phyloP scores from a whole-genome alignment of 2,329 filamentous ascomycete species.

The Dactylellina sp. region DNA sequence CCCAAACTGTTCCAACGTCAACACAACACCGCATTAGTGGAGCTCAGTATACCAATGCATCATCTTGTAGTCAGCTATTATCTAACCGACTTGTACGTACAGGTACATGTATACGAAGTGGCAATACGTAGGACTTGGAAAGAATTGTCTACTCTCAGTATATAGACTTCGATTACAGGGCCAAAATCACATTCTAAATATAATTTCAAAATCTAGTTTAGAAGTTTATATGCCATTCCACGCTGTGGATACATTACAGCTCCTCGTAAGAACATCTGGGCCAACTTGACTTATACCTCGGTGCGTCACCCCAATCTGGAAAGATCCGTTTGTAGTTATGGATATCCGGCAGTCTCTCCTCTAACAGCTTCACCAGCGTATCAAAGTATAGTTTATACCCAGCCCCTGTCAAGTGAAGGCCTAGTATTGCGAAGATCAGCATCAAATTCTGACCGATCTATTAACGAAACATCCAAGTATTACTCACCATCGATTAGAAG shows the following conservation, averaged over 20 bases:
- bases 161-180: no score
- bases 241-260: no score
- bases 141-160: no score
- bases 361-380: constrained; percentile 69
- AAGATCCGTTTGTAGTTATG: constrained; percentile 68
- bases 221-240: no score
- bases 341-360: constrained; percentile 69
- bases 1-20: constrained; percentile 58
- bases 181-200: no score
- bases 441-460: constrained; percentile 21
- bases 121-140: no score
- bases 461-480: constrained; percentile 13
- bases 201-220: no score
- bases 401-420: constrained; percentile 69
- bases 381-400: constrained; percentile 71
- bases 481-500: constrained; percentile 71
- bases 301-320: constrained; percentile 68
- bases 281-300: constrained; percentile 62
- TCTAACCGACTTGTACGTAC: no score
- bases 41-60: no score
- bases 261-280: no score
- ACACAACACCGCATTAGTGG: constrained; percentile 48
- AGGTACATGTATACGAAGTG: no score
- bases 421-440: constrained; percentile 62
- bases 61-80: no score